These are phyloP conservation scores for Cercophora scortea DNA, from an alignment of 495 filamentous ascomycete genomes.

Conservation along the genomic window DNA sequence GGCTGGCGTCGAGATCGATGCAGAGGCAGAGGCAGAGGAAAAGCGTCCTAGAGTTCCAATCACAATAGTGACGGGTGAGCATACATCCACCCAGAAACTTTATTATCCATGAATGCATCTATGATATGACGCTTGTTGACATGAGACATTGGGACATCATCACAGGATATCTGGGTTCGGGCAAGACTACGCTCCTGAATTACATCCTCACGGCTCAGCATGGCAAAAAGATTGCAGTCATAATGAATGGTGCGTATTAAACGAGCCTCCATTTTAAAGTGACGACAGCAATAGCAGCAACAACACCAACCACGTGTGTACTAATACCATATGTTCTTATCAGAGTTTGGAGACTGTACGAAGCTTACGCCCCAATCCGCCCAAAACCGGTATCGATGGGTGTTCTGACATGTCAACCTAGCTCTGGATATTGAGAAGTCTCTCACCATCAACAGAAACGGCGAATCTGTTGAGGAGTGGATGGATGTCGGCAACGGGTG, in stretches of 20 bases:
- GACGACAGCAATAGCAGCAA: background rate
- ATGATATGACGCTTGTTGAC: too few relatives aligned
- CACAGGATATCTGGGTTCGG: constrained; percentile 75
- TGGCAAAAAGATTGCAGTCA: constrained; percentile 95
- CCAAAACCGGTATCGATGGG: background rate
- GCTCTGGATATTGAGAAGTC: constrained; percentile 92
- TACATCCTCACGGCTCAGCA: constrained; percentile 90
- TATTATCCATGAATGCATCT: too few relatives aligned
- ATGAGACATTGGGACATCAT: background rate
- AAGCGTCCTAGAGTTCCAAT: constrained; percentile 70
- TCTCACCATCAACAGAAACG: constrained; percentile 77
- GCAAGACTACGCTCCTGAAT: constrained; percentile 92
- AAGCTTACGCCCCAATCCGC: background rate
- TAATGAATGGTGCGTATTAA: constrained; percentile 66
- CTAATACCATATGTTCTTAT: background rate
- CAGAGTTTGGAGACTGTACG: constrained; percentile 94
- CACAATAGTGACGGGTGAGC: constrained; percentile 82
- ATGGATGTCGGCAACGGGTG: constrained; percentile 93
- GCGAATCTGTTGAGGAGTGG: constrained; percentile 87
- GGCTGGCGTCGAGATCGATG: constrained; percentile 25
- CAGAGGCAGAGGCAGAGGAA: constrained; percentile 45
- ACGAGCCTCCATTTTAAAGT: background rate
- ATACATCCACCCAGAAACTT: too few relatives aligned
- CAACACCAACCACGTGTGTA: background rate
- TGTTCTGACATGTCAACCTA: constrained; percentile 28